Base-by-base conservation (phyloP, 1,284 basidiomycete genomes). In the Hemileia vastatrix region DNA sequence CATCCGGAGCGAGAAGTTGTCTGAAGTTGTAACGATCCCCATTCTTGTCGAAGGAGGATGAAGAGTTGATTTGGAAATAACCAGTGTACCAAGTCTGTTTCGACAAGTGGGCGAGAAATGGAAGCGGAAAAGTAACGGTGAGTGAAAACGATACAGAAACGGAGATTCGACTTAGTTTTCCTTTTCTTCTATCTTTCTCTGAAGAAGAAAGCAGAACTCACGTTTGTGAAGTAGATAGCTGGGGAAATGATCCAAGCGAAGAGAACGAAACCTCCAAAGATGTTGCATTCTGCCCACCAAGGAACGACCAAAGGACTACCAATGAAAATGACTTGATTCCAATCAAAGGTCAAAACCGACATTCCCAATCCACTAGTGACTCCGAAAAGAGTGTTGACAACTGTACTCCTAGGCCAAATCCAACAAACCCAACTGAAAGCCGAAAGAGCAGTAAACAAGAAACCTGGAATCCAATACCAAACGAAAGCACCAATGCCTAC, bases 211-310 rank as follows among this genome's bases (percentile, higher is more conserved):
- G 23, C 48, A 31, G 11, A 66, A 77, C 76, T 81, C 75, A 78
- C 89, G 76, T 97, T 93, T 63, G 84, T 85, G 78, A 95, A 97
- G 78, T 96, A 97, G 64, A 98, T 76, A 33, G 84, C 80, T 0
- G 94, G 93, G 0, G 84, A 83, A 52, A 92, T 70, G 69, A 97
- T 83, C 92, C 93, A 96, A 76, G 87, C 92, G 76, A 93, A 88
- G 18, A 91, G 50, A 43, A 91, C 82, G 76, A 96, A 96, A 1
- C 90, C 90, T 40, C 83, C 71, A 71, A 91, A 88, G 64, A 93
- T 81, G 76, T 98, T 94, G 48, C 87, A 86, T 75, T 90, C 83
- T 0, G 93, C 92, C 93, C 93, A 97, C 93, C 93, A 98, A 2
- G 95, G 94, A 18, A 86, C 83, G 81, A 92, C 9, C 18, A 11